Evolutionary conservation across 1,284 basidiomycete species (phyloP), one percentile per base, ranked within the genome.

Genomic region (Trichosporon sp.): DNA sequence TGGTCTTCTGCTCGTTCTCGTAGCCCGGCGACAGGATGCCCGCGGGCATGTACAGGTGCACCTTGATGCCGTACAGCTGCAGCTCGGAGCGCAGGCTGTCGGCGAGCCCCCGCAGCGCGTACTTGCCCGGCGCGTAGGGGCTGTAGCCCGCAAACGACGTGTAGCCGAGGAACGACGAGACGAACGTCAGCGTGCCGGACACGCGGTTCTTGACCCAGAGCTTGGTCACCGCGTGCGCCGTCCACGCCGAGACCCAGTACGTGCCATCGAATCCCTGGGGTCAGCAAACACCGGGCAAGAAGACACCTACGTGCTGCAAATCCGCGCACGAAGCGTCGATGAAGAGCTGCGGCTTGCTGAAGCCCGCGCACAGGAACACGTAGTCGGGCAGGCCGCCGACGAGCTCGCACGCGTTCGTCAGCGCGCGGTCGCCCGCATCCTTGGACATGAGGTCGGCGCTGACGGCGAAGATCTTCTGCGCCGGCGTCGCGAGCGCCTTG

Each of bases 61-160:
- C 88, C 58, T 86, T 84, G 78, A 95, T 92, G 66, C 86, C 87
- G 70, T 81, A 76, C 0, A 97, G 84, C 69, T 89, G 83, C 65
- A 95, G 84, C 78, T 98, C 95, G 60, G 89, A 90, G 15, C 92
- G 89, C 21, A 98, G 86, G 0, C 90, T 87, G 75, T 98, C 95
- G 11, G 93, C 92, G 1, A 98, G 87, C 35, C 91, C 93, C 84
- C 94, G 86, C 15, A 98, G 83, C 11, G 96, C 96, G 75, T 91
- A 90, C 81, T 98, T 98, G 63, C 89, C 91, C 0, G 95, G 93
- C 1, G 92, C 85, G 80, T 99, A 98, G 1, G 90, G 87, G 3
- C 91, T 86, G 76, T 92, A 98, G 0, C 96, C 95, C 18, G 92
- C 85, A 64, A 98, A 86, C 1, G 89, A 88, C 85, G 94, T 91